Conservation (phyloP, 179 eudicot genomes). For the Camellia oleifera region DNA sequence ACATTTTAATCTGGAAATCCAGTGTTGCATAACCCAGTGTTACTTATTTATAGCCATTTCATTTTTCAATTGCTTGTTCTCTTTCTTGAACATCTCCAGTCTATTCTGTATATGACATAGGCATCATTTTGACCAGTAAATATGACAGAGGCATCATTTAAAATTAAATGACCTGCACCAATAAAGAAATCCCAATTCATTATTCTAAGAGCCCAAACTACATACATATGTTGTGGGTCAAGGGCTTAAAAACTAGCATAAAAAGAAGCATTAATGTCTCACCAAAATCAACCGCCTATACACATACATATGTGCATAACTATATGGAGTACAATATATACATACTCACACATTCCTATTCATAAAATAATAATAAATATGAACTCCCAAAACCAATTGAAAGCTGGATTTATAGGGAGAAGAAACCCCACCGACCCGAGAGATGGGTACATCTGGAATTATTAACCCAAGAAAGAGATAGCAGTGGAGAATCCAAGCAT, state of each 20-base stretch:
- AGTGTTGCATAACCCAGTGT: neutral
- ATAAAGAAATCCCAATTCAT: no score
- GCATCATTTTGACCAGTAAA: no score
- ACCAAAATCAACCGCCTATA: neutral
- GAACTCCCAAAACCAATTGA: slow-evolving; percentile 1
- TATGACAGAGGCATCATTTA: no score
- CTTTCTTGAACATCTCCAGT: no score
- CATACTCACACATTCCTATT: neutral
- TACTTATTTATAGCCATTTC: no score
- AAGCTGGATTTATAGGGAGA: neutral
- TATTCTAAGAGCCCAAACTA: no score
- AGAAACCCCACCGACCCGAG: neutral
- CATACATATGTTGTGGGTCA: no score
- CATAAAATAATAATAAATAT: neutral
- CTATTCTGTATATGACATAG: no score
- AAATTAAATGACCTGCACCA: no score
- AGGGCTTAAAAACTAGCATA: neutral
- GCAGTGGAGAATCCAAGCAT: neutral
- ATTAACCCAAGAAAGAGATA: neutral
- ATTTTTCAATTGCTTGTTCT: no score
- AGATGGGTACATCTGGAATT: neutral
- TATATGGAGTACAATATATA: neutral
- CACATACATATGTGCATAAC: neutral
- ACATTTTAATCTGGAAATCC: neutral
- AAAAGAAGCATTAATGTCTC: neutral